These are phyloP conservation scores for Penicillium brevicompactum DNA, from an alignment of 2,329 filamentous ascomycete genomes.

Conservation along the genomic window DNA sequence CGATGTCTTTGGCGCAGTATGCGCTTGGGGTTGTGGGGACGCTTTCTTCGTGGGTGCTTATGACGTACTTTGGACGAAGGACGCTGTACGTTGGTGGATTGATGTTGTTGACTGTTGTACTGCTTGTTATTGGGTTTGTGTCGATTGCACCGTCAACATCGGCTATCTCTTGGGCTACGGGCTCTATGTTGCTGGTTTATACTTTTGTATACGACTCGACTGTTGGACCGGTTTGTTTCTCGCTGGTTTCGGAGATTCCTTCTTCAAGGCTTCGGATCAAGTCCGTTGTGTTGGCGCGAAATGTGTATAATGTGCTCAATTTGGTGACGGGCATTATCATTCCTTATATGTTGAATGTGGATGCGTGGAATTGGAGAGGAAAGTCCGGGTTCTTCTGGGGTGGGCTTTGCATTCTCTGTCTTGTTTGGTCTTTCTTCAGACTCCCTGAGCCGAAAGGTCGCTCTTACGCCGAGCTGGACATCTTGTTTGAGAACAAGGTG, in stretches of 20 bases:
- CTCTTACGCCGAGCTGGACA: constrained; percentile 78
- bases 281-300: constrained; percentile 56
- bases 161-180: constrained; percentile 39
- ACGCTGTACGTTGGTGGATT: constrained; percentile 40
- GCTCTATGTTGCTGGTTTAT: constrained; percentile 54
- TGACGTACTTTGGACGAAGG: constrained; percentile 42
- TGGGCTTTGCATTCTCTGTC: constrained; percentile 71
- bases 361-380: constrained; percentile 79
- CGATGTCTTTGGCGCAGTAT: constrained; percentile 56
- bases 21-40: constrained; percentile 60
- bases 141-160: constrained; percentile 22
- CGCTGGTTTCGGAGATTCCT: constrained; percentile 55
- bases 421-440: constrained; percentile 75
- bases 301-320: constrained; percentile 45
- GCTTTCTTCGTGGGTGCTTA: constrained; percentile 51
- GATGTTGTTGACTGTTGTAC: constrained; percentile 12
- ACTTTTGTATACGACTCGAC: constrained; percentile 58
- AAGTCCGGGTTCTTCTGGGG: constrained; percentile 83
- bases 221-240: constrained; percentile 57
- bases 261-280: constrained; percentile 58
- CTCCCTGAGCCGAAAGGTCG: constrained; percentile 74
- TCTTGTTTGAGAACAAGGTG: constrained; percentile 72
- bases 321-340: constrained; percentile 67
- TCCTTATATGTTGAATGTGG: constrained; percentile 85
- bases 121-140: constrained; percentile 25